Evolutionary conservation across 371 early-diverging fungal genomes (phyloP).

Genomic region (Fennellomyces sp.): DNA sequence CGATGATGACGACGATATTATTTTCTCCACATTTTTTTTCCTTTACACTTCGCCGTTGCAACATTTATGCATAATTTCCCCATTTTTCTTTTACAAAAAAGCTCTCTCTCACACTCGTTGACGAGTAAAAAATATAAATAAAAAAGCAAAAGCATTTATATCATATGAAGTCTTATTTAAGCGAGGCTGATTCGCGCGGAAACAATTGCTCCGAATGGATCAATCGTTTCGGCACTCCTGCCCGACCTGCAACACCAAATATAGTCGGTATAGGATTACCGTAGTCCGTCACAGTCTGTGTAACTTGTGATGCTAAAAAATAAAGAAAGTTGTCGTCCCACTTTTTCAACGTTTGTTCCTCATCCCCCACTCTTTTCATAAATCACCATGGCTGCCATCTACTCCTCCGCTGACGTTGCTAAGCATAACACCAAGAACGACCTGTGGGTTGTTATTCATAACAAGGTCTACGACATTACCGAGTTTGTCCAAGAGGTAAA

Average conservation of each 20-base stretch:
- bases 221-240: background rate
- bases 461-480: conserved; percentile 86
- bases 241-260: background rate
- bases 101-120: background rate
- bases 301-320: background rate
- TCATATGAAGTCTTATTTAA: background rate
- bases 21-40: background rate
- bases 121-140: background rate
- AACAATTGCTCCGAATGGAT: background rate
- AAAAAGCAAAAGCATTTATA: background rate
- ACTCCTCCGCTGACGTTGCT: conserved; percentile 59
- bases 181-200: background rate
- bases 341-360: background rate
- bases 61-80: background rate
- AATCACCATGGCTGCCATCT: conserved; percentile 27
- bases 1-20: conserved; percentile 1
- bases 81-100: background rate
- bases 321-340: background rate
- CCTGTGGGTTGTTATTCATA: conserved; percentile 76
- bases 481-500: conserved; percentile 74
- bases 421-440: conserved; percentile 58
- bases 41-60: background rate
- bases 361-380: background rate
- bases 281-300: background rate
- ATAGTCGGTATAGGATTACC: background rate